Percentiles rank a stretch among this genome's conserved stretches.
Evolutionary conservation across 164 flowering plant genomes (phyloP).

Genomic region (Santalum album): DNA sequence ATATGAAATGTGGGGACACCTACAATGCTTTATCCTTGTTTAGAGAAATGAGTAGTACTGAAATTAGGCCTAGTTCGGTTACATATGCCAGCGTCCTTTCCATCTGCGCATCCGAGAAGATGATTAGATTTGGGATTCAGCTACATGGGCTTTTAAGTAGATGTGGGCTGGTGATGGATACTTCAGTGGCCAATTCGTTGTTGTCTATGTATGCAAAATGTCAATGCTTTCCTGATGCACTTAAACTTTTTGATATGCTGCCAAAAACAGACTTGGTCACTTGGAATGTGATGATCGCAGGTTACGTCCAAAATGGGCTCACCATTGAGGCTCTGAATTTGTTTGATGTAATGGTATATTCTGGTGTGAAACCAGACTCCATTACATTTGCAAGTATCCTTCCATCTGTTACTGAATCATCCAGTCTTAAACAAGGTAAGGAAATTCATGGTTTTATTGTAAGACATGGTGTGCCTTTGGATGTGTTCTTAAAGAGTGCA

Average conservation of each 20-base stretch:
- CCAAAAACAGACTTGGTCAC: conserved; percentile 39
- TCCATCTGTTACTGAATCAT: conserved; percentile 41
- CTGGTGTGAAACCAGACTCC: conserved; percentile 56
- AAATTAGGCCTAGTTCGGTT: conserved; percentile 40
- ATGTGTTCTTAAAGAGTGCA: conserved; percentile 63
- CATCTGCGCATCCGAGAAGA: conserved; percentile 35
- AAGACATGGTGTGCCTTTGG: conserved; percentile 43
- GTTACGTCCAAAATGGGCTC: conserved; percentile 51
- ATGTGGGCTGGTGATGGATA: conserved; percentile 48
- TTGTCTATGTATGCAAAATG: conserved; percentile 72
- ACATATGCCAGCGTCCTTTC: conserved; percentile 56
- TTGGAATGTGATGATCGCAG: conserved; percentile 82
- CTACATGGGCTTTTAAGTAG: conserved; percentile 48
- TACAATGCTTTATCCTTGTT: conserved; percentile 31
- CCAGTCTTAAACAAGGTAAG: conserved; percentile 38
- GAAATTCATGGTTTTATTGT: conserved; percentile 62
- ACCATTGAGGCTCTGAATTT: conserved; percentile 39
- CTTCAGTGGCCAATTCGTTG: conserved; percentile 55
- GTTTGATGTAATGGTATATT: conserved; percentile 44
- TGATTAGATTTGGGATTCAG: conserved; percentile 37
- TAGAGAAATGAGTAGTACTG: conserved; percentile 38
- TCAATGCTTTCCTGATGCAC: conserved; percentile 38
- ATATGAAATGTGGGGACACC: conserved; percentile 35
- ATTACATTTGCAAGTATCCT: conserved; percentile 69
- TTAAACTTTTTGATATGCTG: conserved; percentile 37